Evolutionary conservation across 108 stramenopile species (phyloP), one percentile per base, ranked within the genome.

Genomic region (Seminavis robusta): DNA sequence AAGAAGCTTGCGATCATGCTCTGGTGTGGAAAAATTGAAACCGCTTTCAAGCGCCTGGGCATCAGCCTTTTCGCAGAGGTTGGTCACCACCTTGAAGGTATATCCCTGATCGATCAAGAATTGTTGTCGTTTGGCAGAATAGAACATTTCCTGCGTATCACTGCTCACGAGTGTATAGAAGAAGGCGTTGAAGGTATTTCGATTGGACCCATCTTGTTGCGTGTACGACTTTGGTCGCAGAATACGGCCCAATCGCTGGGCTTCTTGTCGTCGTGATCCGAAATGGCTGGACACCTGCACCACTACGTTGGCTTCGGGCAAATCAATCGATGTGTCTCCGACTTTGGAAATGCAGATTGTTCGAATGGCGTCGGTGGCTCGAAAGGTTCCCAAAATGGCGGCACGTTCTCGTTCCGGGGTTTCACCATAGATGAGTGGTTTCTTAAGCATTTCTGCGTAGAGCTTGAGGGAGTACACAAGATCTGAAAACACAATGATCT

Each of bases 31-130:
- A 62, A 80, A 92, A 17, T 74, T 73, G 44, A 84, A 92, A n/a
- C 62, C 59, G 33, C 84, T 58, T 50, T 72, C 69, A 15, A 67
- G 45, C 0, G 90, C 90, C 59, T 83, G 80, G 45, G 71, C 69
- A 16, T 88, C 73, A 5, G 92, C 92, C 37, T 63, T 61, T 45
- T 88, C 89, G 24, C 72, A 76, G 2, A 97, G 72, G 39, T 92
- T 91, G n/a, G 90, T 94, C 19, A 94, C 84, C 42, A 98, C 96
- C 76, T 98, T 98, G 89, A 97, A 99, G n/a, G 99, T 98, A 66
- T 99, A 99, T 26, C 99, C 99, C 71, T 99, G 99, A 71, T 98
- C 97, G 33, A 98, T 95, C 32, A 99, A 75, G 64, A 98, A 99
- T 61, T 98, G 95, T 63, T 98, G 97, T 16, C 99, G 83, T 62